These are phyloP conservation scores for Keqinozyma sinolaborantium DNA, from an alignment of 1,139 yeast species.

Conservation along the genomic window DNA sequence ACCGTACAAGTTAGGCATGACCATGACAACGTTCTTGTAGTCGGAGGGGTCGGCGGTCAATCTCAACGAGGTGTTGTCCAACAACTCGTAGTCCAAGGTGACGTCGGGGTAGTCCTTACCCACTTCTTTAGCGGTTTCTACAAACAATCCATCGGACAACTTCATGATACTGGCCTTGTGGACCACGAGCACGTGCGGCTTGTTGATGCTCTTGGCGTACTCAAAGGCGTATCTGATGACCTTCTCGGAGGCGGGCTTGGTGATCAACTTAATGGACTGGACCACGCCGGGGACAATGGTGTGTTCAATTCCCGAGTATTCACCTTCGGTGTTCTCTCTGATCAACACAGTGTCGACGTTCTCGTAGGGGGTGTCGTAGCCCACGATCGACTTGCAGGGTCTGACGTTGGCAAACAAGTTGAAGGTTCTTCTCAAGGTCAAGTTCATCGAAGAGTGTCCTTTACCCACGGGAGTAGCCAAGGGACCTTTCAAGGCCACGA, in stretches of 20 bases:
- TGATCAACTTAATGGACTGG: conserved; percentile 94
- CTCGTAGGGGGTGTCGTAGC: conserved; percentile 92
- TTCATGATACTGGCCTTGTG: conserved; percentile 99
- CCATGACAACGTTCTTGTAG: conserved; percentile 83
- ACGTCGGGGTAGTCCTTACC: conserved; percentile 92
- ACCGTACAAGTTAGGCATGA: conserved; percentile 99
- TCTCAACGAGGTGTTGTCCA: conserved; percentile 92
- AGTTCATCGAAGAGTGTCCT: conserved; percentile 96
- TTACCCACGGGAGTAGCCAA: conserved; percentile 98
- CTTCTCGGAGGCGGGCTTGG: conserved; percentile 93
- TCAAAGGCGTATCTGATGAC: conserved; percentile 96
- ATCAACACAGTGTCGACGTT: conserved; percentile 92
- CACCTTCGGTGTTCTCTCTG: conserved; percentile 99
- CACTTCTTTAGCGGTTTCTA: conserved; percentile 84
- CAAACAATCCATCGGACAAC: conserved; percentile 95
- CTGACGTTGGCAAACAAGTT: conserved; percentile 95
- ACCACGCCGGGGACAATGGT: conserved; percentile 98
- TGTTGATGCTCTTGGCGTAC: conserved; percentile 86
- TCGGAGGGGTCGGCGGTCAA: conserved; percentile 86
- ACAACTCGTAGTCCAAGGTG: conserved; percentile 76
- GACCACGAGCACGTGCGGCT: conserved; percentile 88
- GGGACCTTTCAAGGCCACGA: conserved; percentile 96
- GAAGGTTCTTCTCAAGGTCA: conserved; percentile 96
- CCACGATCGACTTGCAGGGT: conserved; percentile 92
- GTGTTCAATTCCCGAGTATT: conserved; percentile 98